These are phyloP conservation scores for Zygoascus tannicola DNA, from an alignment of 805 yeast genomes.

Conservation along the genomic window DNA sequence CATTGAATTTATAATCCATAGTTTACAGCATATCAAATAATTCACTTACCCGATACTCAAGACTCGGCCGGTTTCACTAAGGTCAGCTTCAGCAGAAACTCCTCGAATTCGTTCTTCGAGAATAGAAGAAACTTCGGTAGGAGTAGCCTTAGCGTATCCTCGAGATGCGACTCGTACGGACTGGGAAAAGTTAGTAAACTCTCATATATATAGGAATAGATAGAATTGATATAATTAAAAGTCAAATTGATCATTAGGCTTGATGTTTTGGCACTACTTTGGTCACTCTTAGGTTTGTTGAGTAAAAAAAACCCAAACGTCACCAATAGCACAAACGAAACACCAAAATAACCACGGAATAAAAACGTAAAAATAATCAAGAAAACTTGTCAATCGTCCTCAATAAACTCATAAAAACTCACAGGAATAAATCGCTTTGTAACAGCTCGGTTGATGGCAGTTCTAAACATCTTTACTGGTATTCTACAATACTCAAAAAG, in stretches of 20 bases:
- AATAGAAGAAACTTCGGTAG: constrained; percentile 98
- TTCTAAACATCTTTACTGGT: constrained; percentile 27
- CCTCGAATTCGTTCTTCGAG: constrained; percentile 99
- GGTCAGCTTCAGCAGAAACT: constrained; percentile 92
- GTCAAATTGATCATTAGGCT: no score
- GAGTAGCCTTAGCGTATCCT: constrained; percentile 94
- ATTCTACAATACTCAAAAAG: background rate
- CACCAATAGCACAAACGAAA: no score
- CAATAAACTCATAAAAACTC: no score
- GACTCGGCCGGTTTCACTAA: constrained; percentile 99
- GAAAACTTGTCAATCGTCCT: no score
- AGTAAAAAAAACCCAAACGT: background rate
- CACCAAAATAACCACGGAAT: no score
- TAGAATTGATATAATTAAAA: no score
- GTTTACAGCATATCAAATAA: no score
- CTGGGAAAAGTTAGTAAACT: background rate
- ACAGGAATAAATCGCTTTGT: constrained; percentile 6
- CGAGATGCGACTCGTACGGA: constrained; percentile 28
- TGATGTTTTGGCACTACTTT: no score
- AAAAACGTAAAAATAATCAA: no score
- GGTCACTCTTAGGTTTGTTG: background rate
- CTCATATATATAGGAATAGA: background rate
- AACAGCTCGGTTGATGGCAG: constrained; percentile 33
- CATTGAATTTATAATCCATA: no score
- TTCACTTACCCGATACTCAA: constrained; percentile 84